Base-by-base conservation (phyloP, 2,329 filamentous ascomycete genomes). In the Aspergillus aculeatinus region DNA sequence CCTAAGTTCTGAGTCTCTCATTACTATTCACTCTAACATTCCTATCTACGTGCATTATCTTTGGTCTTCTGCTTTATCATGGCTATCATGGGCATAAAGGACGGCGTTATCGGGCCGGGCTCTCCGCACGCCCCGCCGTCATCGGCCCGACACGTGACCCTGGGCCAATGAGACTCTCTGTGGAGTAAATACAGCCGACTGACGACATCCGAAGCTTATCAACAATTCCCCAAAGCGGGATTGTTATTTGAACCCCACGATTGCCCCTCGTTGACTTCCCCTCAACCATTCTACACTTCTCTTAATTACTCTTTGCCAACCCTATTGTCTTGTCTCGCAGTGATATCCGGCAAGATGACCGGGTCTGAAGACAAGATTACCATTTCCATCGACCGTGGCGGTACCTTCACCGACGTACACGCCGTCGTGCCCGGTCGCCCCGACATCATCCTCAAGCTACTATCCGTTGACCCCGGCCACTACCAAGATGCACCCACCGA, bases 401-500 rank as follows among this genome's bases (percentile, higher is more conserved):
- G 76, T 19, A 77, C 75, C 5, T 77, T 77, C 59, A 77, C 74
- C 11, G 76, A 77, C 58, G 71, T 76, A 19, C 71, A 74, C 47
- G 75, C 74, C 23, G 72, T 74, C 49, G 72, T 76, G 12, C 74
- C 74, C 48, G 74, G 75, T 50, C 67, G 59, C 27, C 65, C 71
- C 11, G 75, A 77, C 50, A 75, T 77, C 51, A 74, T 78, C 33
- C 57, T 78, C 21, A 78, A 78, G 65, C 65, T 78, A 4, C 69
- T 78, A 2, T 77, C 76, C 9, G 75, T 77, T 10, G 74, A 77
- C 59, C 74, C 76, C 39, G 67, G 69, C 56, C 74, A 77, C 53
- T 77, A 77, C 51, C 68, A 76, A 60, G 76, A 77, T 74, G 76
- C 76, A 90, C 48, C 92, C 90, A 79, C 84, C 87, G 70, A 96